Percentiles rank a stretch among this genome's conserved stretches.
Conservation (phyloP, 169 alveolate species). For the Cryptosporidium viatorum region DNA sequence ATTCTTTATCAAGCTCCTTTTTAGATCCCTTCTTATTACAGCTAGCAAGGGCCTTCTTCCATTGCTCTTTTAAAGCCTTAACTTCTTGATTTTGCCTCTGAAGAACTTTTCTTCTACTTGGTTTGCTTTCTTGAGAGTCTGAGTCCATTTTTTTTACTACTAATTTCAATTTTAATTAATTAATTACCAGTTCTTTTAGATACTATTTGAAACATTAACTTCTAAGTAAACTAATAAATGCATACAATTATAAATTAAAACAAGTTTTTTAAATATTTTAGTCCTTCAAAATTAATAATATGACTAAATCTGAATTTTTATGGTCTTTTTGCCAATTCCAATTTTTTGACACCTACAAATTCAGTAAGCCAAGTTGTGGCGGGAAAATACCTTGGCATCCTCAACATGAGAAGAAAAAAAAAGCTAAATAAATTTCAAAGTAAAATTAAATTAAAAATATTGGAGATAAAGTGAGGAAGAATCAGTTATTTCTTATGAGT, state of each 20-base stretch:
- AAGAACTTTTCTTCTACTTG: constrained; percentile 43
- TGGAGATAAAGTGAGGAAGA: background rate
- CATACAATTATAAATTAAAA: too few relatives aligned
- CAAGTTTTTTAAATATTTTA: too few relatives aligned
- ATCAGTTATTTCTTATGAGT: background rate
- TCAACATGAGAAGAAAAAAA: background rate
- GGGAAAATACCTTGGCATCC: background rate
- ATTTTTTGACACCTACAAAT: background rate
- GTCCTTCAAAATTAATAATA: background rate
- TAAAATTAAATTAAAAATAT: too few relatives aligned
- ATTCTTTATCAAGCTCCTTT: constrained; percentile 55
- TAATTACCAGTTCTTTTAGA: background rate
- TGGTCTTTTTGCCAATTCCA: background rate
- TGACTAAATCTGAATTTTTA: background rate
- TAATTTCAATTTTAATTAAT: background rate
- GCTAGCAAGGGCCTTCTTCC: constrained; percentile 35
- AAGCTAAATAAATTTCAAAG: background rate
- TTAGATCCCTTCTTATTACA: constrained; percentile 62
- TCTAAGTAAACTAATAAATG: background rate
- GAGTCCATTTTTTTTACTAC: constrained; percentile 14
- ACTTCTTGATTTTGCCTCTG: constrained; percentile 33
- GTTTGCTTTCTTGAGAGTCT: constrained; percentile 4
- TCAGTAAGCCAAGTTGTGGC: constrained; percentile 9
- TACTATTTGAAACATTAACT: background rate
- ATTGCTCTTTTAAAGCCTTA: constrained; percentile 44